Evolutionary conservation across 2,329 filamentous ascomycete species (phyloP), one percentile per base, ranked within the genome.

Genomic region (Curvularia eragrostidis): DNA sequence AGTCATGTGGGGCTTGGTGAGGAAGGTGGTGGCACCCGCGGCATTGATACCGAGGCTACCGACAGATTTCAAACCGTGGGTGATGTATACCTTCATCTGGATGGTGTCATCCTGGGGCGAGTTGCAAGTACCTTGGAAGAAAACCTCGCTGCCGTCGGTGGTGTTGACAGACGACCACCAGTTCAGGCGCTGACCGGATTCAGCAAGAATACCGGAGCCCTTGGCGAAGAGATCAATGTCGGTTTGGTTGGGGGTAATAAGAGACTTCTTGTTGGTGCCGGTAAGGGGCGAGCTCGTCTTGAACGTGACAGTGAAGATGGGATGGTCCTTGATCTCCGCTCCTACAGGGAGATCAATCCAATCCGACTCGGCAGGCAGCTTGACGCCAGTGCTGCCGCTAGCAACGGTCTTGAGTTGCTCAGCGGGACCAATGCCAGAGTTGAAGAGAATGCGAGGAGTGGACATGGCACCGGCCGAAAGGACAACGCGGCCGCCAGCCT

Each of bases 381-480:
- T 78, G n/a, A 72, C 63, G 23, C 78, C 74, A 52, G 76, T 79
- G 24, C 49, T 64, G 18, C 77, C 75, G 48, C 76, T 77, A 50
- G 77, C 72, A 23, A 82, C 81, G 10, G 74, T 78, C 59, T 78
- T 68, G 21, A 83, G 76, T 62, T 81, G 78, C 46, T 78, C 75
- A n/a, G 72, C 68, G 8, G 87, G 87, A 1, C 88, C 89, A 62
- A 89, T 91, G 62, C 89, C 87, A 76, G 85, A 88, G 69, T 87
- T 83, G 74, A 90, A 81, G 1, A 91, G 81, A 49, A 91, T 80
- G 71, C 89, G 89, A 18, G 88, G 82, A 3, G 87, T 88, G 13
- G 87, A 87, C 66, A 91, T 89, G 0, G 88, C 79, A 32, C 89
- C 89, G 0, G 89, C 85, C 12, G 89, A 83, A 24, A 91, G 78